phyloP scores from a whole-genome alignment of 2,329 filamentous ascomycete genomes.

The Xylaria hypoxylon region DNA sequence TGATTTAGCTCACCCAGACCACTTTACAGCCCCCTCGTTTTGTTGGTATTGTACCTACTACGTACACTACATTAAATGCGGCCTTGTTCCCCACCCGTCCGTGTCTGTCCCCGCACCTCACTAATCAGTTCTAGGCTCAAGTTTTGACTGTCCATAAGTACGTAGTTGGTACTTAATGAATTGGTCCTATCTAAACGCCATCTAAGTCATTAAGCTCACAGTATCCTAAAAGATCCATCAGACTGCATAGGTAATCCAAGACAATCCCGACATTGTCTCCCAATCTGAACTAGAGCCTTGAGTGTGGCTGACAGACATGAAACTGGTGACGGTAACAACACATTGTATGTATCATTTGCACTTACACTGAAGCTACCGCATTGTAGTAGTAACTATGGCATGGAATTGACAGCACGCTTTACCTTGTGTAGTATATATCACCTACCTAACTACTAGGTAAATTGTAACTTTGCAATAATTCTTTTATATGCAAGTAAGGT shows the following conservation, averaged over 20 bases:
- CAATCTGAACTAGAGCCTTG: not conserved
- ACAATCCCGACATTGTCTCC: not conserved
- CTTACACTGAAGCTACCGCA: too few species aligned
- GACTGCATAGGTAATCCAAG: not conserved
- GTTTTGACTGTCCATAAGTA: too few species aligned
- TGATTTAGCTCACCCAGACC: not conserved
- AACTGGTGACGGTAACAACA: not conserved
- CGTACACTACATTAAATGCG: too few species aligned
- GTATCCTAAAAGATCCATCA: not conserved
- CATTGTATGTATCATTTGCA: too few species aligned
- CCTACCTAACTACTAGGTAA: too few species aligned
- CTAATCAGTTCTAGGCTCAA: constrained; percentile 18
- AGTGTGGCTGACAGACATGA: not conserved
- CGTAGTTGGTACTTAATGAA: not conserved
- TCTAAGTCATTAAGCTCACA: not conserved
- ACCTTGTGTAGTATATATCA: too few species aligned
- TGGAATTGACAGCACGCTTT: too few species aligned
- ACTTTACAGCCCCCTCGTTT: constrained; percentile 24
- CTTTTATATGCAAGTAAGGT: too few species aligned
- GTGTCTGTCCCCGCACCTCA: constrained; percentile 22
- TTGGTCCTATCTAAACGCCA: too few species aligned
- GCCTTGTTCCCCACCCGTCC: constrained; percentile 28
- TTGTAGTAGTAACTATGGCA: too few species aligned
- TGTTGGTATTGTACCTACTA: too few species aligned
- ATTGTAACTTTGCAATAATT: too few species aligned